These are phyloP conservation scores for Penicillium sp. DNA, from an alignment of 2,329 filamentous ascomycete species.

Conservation along the genomic window DNA sequence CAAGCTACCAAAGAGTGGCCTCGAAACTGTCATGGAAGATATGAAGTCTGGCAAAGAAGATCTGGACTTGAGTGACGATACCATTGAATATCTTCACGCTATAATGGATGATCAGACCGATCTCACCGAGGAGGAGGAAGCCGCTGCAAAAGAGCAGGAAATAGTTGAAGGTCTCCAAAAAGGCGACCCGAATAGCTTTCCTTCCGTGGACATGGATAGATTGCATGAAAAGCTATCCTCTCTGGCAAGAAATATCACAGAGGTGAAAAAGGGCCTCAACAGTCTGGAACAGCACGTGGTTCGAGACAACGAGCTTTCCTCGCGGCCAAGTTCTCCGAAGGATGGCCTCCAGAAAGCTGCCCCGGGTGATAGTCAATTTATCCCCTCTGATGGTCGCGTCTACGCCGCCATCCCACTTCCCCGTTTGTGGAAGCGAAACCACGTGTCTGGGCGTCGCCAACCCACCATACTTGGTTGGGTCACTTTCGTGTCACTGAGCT, in stretches of 20 bases:
- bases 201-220: constrained; percentile 35
- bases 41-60: constrained; percentile 38
- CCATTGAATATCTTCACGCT: constrained; percentile 45
- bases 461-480: constrained; percentile 41
- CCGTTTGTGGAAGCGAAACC: constrained; percentile 34
- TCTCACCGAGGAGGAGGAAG: constrained; percentile 29
- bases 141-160: constrained; percentile 33
- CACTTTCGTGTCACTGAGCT: constrained; percentile 43
- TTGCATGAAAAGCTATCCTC: constrained; percentile 41
- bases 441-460: constrained; percentile 28
- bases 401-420: constrained; percentile 37
- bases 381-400: constrained; percentile 23
- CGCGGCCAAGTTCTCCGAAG: constrained; percentile 16
- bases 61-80: constrained; percentile 44
- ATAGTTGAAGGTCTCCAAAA: constrained; percentile 25
- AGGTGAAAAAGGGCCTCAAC: constrained; percentile 41
- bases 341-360: constrained; percentile 4
- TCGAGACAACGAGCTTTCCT: constrained; percentile 19
- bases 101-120: constrained; percentile 36
- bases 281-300: constrained; percentile 39
- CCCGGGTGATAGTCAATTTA: constrained; percentile 12
- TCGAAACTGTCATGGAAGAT: constrained; percentile 43
- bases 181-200: constrained; percentile 15
- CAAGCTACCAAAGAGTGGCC: constrained; percentile 42
- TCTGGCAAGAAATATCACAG: constrained; percentile 40